These are phyloP conservation scores for Suillus fuscotomentosus DNA, from an alignment of 768 basidiomycete species.

Conservation along the genomic window DNA sequence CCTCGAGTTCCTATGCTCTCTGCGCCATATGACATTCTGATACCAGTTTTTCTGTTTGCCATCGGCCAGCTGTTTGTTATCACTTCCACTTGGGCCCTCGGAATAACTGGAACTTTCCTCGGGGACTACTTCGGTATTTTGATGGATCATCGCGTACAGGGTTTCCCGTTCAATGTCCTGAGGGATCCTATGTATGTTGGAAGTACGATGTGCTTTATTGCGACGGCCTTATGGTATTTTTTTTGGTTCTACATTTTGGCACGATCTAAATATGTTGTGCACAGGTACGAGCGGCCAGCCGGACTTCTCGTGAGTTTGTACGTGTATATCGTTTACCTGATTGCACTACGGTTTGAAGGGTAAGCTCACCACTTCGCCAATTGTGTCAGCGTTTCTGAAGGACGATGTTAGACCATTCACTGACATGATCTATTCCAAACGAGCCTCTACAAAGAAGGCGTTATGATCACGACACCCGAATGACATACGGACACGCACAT, in stretches of 20 bases:
- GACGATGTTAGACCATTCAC: slow-evolving; percentile 61
- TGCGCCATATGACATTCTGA: slow-evolving; percentile 55
- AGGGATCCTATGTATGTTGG: slow-evolving; percentile 97
- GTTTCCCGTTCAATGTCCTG: slow-evolving; percentile 95
- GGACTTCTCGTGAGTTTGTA: slow-evolving; percentile 79
- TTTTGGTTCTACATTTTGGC: background rate
- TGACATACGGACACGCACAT: background rate
- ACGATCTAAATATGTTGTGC: background rate
- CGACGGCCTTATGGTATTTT: slow-evolving; percentile 77
- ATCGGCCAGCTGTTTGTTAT: slow-evolving; percentile 84
- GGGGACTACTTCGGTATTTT: slow-evolving; percentile 84
- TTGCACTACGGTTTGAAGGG: slow-evolving; percentile 91
- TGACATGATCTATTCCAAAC: slow-evolving; percentile 74
- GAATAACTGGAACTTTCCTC: slow-evolving; percentile 91
- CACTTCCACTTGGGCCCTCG: slow-evolving; percentile 86
- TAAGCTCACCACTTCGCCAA: slow-evolving; percentile 37
- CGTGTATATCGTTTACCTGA: slow-evolving; percentile 79
- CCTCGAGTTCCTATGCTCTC: slow-evolving; percentile 68
- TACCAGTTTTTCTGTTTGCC: slow-evolving; percentile 61
- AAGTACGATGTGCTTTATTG: slow-evolving; percentile 87
- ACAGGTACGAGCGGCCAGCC: slow-evolving; percentile 82
- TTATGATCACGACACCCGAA: background rate
- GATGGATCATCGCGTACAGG: slow-evolving; percentile 88
- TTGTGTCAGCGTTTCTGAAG: slow-evolving; percentile 4
- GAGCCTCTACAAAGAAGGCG: slow-evolving; percentile 30